phyloP scores from a whole-genome alignment of 805 yeast genomes.

The Starmerella stigmatis region DNA sequence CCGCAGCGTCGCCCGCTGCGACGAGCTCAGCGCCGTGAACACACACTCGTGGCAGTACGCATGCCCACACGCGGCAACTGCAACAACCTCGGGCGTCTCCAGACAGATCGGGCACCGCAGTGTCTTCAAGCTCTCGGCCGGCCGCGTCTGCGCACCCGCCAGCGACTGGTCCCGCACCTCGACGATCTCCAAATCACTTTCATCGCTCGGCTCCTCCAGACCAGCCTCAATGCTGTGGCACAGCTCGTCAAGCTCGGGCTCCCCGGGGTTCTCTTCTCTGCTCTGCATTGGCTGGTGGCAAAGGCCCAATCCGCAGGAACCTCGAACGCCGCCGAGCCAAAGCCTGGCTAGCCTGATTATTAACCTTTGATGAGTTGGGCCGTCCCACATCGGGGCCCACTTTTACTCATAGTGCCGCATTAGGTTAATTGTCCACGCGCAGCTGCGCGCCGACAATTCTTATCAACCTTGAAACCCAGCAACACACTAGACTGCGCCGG shows the following conservation, averaged over 20 bases:
- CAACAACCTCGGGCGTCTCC: slow-evolving; percentile 22
- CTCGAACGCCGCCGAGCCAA: neutral
- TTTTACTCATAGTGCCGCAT: no score
- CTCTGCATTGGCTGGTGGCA: neutral
- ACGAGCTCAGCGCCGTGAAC: slow-evolving; percentile 18
- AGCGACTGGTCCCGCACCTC: slow-evolving; percentile 9
- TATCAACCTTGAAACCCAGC: no score
- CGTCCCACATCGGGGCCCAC: neutral
- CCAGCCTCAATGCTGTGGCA: slow-evolving; percentile 1
- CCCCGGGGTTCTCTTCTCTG: neutral
- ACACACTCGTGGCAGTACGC: slow-evolving; percentile 23
- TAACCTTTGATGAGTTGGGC: neutral
- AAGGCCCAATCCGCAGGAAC: neutral
- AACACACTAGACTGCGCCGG: no score
- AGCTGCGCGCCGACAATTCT: neutral
- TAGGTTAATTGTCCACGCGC: no score
- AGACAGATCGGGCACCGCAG: slow-evolving; percentile 21
- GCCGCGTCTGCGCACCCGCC: neutral
- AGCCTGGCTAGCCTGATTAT: neutral
- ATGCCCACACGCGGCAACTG: slow-evolving; percentile 23
- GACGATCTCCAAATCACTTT: slow-evolving; percentile 18
- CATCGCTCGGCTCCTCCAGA: slow-evolving; percentile 2
- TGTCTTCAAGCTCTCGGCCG: slow-evolving; percentile 1
- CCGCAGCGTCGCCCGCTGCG: slow-evolving; percentile 6
- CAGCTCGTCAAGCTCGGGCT: slow-evolving; percentile 3